Evolutionary conservation across 345 rosid species (phyloP).

Genomic region (Bruguiera gymnorhiza): DNA sequence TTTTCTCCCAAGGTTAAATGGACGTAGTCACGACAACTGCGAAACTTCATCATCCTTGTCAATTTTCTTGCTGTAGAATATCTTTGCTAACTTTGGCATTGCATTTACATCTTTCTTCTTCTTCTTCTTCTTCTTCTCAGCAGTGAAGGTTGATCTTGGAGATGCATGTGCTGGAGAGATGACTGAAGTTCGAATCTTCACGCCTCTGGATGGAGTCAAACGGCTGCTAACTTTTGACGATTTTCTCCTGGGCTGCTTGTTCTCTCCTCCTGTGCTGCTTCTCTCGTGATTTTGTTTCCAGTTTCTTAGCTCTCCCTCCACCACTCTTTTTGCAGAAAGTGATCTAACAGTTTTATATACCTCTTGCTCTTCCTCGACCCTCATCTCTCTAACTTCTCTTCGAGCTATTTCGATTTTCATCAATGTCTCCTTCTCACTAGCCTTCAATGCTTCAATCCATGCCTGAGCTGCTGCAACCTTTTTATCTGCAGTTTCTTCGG

Average conservation of each 20-base stretch:
- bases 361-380: slow-evolving; percentile 54
- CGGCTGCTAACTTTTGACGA: slow-evolving; percentile 32
- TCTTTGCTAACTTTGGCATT: slow-evolving; percentile 30
- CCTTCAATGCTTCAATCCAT: slow-evolving; percentile 79
- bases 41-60: background rate
- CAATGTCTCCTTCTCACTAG: slow-evolving; percentile 63
- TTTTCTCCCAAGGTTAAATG: background rate
- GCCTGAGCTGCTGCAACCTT: slow-evolving; percentile 93
- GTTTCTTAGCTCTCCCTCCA: slow-evolving; percentile 45
- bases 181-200: slow-evolving; percentile 38
- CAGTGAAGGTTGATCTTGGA: slow-evolving; percentile 34
- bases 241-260: slow-evolving; percentile 33
- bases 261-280: slow-evolving; percentile 22
- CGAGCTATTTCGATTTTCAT: slow-evolving; percentile 55
- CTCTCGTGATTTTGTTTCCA: slow-evolving; percentile 31
- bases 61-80: background rate
- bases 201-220: slow-evolving; percentile 37
- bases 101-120: slow-evolving; percentile 26
- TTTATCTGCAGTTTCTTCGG: slow-evolving; percentile 76
- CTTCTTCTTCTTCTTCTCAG: slow-evolving; percentile 56
- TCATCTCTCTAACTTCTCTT: slow-evolving; percentile 41
- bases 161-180: slow-evolving; percentile 44
- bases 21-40: background rate
- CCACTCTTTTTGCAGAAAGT: slow-evolving; percentile 44
- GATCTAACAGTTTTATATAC: slow-evolving; percentile 44